Evolutionary conservation across 2,329 filamentous ascomycete species (phyloP), one percentile per base, ranked within the genome.

Genomic region (Aspergillus candidus): DNA sequence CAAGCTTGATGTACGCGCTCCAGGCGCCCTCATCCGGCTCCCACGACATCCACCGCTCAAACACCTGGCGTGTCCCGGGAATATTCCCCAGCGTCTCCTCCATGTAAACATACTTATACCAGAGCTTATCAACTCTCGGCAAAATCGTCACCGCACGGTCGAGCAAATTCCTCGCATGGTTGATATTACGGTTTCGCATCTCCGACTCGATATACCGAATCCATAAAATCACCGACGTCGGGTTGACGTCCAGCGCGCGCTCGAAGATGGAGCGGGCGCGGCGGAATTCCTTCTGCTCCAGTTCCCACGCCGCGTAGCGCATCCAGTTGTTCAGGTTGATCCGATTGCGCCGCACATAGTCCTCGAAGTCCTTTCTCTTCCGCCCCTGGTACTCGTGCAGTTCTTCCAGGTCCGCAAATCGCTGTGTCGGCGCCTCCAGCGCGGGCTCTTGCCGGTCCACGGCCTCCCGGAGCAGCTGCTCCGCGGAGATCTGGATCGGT

Each of bases 61-160:
- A 98, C 0, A 97, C 88, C 57, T 95, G 88, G 46, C 93, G 77
- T 3, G 89, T 94, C 31, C 91, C 93, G 3, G 90, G 82, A 38
- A 98, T 83, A 59, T 98, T 96, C 6, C 89, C 89, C 43, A 98
- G 77, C 70, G 91, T 97, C 76, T 98, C 93, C 72, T 97, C 91
- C 85, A 95, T 94, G 66, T 94, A 95, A 18, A 94, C 88, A 73
- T 96, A 98, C 67, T 97, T 97, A 74, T 95, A 98, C 93, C 93
- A 98, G 30, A 98, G 73, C 75, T 97, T 97, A 65, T 97, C 89
- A 33, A 97, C 80, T 45, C 93, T 77, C 4, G 93, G 93, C 32
- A 96, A 73, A 44, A 94, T 87, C 1, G 89, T 89, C 41, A 97
- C 88, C n/a, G 93, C 90, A 43, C 93, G 84, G 65, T 98, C 93